Evolutionary conservation across 371 early-diverging fungal species (phyloP), one percentile per base, ranked within the genome.

Genomic region (Mortierella sp.): DNA sequence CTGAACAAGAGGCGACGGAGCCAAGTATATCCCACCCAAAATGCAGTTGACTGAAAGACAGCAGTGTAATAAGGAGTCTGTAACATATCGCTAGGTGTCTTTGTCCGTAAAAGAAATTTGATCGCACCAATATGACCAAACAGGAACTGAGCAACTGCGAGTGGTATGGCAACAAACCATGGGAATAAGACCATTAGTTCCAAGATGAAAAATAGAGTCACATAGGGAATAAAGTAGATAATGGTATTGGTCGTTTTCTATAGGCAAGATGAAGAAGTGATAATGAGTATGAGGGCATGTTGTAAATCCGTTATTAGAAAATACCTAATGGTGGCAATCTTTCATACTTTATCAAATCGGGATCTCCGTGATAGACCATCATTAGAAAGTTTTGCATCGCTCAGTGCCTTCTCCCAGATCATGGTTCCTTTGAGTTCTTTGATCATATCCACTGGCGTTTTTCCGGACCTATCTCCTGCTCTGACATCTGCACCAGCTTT

Each of bases 41-140:
- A 85, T 23, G 94, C 87, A 2, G 95, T 92, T 0, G 95, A 87
- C 77, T 96, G 96, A 65, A 96, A 95, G 56, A 98, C 89, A 49
- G 93, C 90, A 0, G 95, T 92, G 63, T 93, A 88, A 68, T 94
- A 95, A 1, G 98, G 97, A 29, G 94, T 94, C 62, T 86, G 84
- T 77, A 89, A 85, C 60, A 96, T 78, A 15, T 89, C 88, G 68
- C 85, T 85, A 32, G 86, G 85, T 22, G 76, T 88, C 42, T 76
- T 88, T 60, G 84, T 80, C 64, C 85, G 81, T 13, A 94, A 77
- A 12, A 96, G 77, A 61, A 90, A 87, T 58, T 87, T 85, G 60
- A 90, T 72, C 23, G 94, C 87, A 5, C 88, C 73, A 45, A 91
- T 75, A 53, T 94, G 93, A 68, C 90, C 89, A 7, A 81, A 69